A percentile compares a stretch with the other conserved stretches of the same genome.
These are phyloP conservation scores for Aureobasidium leucospermi DNA, from an alignment of 2,329 filamentous ascomycete species.

Conservation along the genomic window DNA sequence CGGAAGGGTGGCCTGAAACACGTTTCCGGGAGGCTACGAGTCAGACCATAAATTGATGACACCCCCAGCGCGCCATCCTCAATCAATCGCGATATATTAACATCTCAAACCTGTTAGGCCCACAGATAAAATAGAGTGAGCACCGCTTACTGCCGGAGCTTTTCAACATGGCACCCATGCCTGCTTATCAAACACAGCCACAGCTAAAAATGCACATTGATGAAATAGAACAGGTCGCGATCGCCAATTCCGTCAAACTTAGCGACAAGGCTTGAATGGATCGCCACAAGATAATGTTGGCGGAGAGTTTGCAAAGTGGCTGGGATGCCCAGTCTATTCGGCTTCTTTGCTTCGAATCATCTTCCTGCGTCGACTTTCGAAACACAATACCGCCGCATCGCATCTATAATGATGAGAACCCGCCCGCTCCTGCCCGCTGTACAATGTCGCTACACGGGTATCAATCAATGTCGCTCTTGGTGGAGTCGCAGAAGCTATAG, in stretches of 20 bases:
- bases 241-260: not conserved
- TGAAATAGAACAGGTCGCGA: not conserved
- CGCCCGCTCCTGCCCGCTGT: not conserved
- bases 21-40: not conserved
- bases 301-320: not conserved
- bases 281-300: not conserved
- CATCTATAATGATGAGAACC: not conserved
- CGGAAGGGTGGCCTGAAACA: not conserved
- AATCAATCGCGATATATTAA: slow-evolving; percentile 1
- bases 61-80: not conserved
- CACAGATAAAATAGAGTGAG: not conserved
- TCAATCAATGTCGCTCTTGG: too few species aligned
- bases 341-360: not conserved
- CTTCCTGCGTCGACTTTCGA: not conserved
- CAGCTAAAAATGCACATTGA: not conserved
- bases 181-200: slow-evolving; percentile 4
- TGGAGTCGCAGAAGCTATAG: too few species aligned
- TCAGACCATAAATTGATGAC: not conserved
- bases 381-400: not conserved
- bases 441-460: not conserved
- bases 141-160: not conserved
- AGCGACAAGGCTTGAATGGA: not conserved
- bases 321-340: not conserved
- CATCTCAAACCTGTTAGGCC: not conserved
- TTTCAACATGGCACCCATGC: not conserved